Percentiles rank a stretch among this genome's conserved stretches.
phyloP scores from a whole-genome alignment of 2,329 filamentous ascomycete genomes.

The Parascedosporium putredinis region DNA sequence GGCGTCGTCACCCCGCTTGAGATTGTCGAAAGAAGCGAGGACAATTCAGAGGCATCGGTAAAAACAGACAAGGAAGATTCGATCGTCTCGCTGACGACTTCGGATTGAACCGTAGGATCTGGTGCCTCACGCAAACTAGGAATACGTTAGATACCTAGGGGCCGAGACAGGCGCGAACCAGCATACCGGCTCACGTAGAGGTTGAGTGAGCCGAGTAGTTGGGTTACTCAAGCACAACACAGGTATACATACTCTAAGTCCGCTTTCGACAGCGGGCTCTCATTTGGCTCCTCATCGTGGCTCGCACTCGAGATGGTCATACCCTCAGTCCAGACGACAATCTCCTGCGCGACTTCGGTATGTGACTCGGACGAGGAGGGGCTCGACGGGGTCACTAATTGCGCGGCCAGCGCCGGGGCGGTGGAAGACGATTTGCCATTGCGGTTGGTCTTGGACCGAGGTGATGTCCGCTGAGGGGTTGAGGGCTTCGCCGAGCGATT shows the following conservation, averaged over 20 bases:
- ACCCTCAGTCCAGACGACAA: constrained; percentile 33
- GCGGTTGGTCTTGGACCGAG: background rate
- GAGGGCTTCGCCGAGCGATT: background rate
- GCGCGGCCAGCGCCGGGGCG: background rate
- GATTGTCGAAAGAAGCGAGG: constrained; percentile 40
- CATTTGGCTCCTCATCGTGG: constrained; percentile 12
- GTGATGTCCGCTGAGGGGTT: background rate
- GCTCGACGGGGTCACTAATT: constrained; percentile 18
- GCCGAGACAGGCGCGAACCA: too few relatives aligned
- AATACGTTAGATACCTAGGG: background rate
- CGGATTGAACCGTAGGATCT: background rate
- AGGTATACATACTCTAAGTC: constrained; percentile 2
- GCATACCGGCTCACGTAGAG: too few relatives aligned
- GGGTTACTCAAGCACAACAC: too few relatives aligned
- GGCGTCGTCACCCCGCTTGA: constrained; percentile 58
- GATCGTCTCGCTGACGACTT: constrained; percentile 16
- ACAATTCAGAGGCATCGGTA: constrained; percentile 45
- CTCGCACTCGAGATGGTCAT: constrained; percentile 18
- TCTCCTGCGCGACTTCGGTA: constrained; percentile 29
- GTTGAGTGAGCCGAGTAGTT: too few relatives aligned
- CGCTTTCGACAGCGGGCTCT: background rate
- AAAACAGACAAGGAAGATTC: constrained; percentile 42
- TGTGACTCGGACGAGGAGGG: constrained; percentile 22
- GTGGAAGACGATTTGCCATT: background rate
- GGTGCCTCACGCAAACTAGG: background rate